A percentile compares a stretch with the other conserved stretches of the same genome.
Evolutionary conservation across 805 yeast genomes (phyloP).

Genomic region (Yamadazyma nakazawae): DNA sequence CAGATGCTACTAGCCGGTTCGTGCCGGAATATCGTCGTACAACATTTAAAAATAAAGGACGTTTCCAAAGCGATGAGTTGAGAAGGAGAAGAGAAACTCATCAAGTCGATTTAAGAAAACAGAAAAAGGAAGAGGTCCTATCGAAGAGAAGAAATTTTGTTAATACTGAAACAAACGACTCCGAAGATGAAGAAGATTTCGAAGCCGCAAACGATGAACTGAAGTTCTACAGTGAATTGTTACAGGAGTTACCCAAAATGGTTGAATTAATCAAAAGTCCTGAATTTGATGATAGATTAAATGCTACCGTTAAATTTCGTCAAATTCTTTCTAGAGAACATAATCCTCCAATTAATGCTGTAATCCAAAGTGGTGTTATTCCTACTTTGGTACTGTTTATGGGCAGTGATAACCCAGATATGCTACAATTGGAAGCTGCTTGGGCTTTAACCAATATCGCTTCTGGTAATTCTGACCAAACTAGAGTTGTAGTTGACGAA

Average conservation of each 20-base stretch:
- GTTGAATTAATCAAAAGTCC: slow-evolving; percentile 72
- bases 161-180: slow-evolving; percentile 35
- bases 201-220: slow-evolving; percentile 38
- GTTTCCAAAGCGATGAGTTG: slow-evolving; percentile 92
- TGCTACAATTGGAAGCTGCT: slow-evolving; percentile 95
- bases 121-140: slow-evolving; percentile 90
- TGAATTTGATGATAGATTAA: slow-evolving; percentile 75
- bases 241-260: slow-evolving; percentile 78
- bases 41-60: slow-evolving; percentile 88
- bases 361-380: slow-evolving; percentile 89
- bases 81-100: slow-evolving; percentile 98
- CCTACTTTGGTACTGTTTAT: slow-evolving; percentile 86
- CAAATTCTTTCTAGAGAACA: slow-evolving; percentile 90
- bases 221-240: slow-evolving; percentile 39
- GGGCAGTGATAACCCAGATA: slow-evolving; percentile 68
- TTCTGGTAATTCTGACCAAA: slow-evolving; percentile 87
- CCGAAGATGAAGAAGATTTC: slow-evolving; percentile 39
- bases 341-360: slow-evolving; percentile 93
- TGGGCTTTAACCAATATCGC: slow-evolving; percentile 99
- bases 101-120: slow-evolving; percentile 94
- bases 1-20: slow-evolving; percentile 74
- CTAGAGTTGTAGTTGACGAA: slow-evolving; percentile 84
- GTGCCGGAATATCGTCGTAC: slow-evolving; percentile 98
- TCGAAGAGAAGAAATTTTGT: slow-evolving; percentile 86
- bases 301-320: slow-evolving; percentile 89